Percentiles rank a stretch among this genome's conserved stretches.
phyloP scores from a whole-genome alignment of 768 basidiomycete species.

The Suillus placidus region DNA sequence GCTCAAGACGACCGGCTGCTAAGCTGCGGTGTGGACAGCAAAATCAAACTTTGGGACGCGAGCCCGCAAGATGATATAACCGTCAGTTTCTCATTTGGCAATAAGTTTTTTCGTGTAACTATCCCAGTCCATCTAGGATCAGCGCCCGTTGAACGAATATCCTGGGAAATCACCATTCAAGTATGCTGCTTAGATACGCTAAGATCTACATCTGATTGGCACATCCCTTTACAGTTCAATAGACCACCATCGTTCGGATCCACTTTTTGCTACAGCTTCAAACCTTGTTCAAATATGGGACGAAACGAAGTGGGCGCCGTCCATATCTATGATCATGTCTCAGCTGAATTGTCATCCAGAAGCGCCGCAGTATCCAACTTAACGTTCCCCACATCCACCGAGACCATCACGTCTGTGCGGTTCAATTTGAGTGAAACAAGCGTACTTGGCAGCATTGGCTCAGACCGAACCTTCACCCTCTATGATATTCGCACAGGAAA shows the following conservation, averaged over 20 bases:
- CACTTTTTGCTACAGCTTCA: constrained; percentile 93
- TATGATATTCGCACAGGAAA: constrained; percentile 98
- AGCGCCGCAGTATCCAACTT: constrained; percentile 85
- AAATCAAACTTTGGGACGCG: constrained; percentile 79
- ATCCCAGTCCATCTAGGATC: constrained; percentile 25
- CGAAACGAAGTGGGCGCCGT: constrained; percentile 77
- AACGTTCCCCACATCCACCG: constrained; percentile 82
- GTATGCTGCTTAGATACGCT: constrained; percentile 40
- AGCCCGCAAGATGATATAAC: constrained; percentile 40
- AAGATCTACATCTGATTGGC: not conserved
- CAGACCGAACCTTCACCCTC: constrained; percentile 92
- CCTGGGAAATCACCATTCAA: constrained; percentile 90
- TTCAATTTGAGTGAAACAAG: constrained; percentile 96
- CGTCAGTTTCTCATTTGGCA: constrained; percentile 31
- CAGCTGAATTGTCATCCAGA: constrained; percentile 41
- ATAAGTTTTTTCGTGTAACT: constrained; percentile 9
- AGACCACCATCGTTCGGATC: constrained; percentile 88
- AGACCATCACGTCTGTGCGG: constrained; percentile 84
- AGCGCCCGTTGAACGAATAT: constrained; percentile 76
- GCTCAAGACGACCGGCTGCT: constrained; percentile 62
- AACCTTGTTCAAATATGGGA: constrained; percentile 97
- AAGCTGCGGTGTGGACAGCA: constrained; percentile 83
- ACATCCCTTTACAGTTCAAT: constrained; percentile 61
- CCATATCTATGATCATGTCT: constrained; percentile 2
- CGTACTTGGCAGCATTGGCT: constrained; percentile 92